Conservation (phyloP, 2,329 filamentous ascomycete genomes). For the Seiridium cupressi region DNA sequence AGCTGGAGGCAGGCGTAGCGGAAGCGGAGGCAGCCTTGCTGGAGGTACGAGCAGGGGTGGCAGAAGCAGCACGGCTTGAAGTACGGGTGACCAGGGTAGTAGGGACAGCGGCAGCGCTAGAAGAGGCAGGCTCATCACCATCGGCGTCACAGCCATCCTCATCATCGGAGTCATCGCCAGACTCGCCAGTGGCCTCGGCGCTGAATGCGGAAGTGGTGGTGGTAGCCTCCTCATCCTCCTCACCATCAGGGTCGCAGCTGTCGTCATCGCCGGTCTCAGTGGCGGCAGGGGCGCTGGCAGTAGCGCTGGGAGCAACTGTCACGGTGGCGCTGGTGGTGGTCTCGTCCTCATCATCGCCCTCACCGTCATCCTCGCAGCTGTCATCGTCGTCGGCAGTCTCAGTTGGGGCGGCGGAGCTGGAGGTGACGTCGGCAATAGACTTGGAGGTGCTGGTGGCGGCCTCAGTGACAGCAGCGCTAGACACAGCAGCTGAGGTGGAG, state of each 20-base stretch:
- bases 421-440: background rate
- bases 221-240: background rate
- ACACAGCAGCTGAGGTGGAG: background rate
- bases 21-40: background rate
- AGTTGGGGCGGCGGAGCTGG: background rate
- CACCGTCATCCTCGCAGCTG: constrained; percentile 17
- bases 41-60: background rate
- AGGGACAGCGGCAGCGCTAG: constrained; percentile 5
- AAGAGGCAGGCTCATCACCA: background rate
- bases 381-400: constrained; percentile 2
- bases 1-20: background rate
- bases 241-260: constrained; percentile 17
- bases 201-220: background rate
- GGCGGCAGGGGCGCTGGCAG: background rate
- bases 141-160: background rate
- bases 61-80: background rate
- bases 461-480: background rate
- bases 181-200: constrained; percentile 8
- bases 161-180: constrained; percentile 1
- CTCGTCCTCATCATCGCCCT: background rate
- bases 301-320: background rate
- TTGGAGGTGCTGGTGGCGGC: background rate
- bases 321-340: background rate
- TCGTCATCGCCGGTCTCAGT: constrained; percentile 4
- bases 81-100: constrained; percentile 11